Base-by-base conservation (phyloP, 306 rosid species). In the Citrullus colocynthis region DNA sequence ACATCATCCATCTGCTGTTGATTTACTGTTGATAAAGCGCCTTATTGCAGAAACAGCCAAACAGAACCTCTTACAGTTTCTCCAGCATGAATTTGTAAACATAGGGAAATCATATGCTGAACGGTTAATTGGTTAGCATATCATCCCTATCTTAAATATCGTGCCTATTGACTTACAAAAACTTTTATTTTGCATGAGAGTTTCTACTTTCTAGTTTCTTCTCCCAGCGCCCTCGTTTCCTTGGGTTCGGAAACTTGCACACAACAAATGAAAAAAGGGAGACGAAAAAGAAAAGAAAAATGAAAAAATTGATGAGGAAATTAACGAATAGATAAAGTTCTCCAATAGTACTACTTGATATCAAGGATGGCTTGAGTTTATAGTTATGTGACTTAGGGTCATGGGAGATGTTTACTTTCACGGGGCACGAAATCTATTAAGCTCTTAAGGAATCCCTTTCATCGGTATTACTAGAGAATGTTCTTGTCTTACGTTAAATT, bases 1-100 rank as follows among this genome's bases (percentile, higher is more conserved):
- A 90, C 95, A 92, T 80, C 97, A 94, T 80, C 98, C 98, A 18
- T 94, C 98, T 3, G 86, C 98, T 45, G 93, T 94, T 78, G 95
- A 94, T 89, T 87, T 94, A 80, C 82, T 94, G 81, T 85, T 94
- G 80, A 92, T 94, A 81, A 94, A 94, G 79, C 88, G 97, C 79
- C 97, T 94, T 57, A 90, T 90, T 69, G 62, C 93, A 18, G 98
- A 94, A 84, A 92, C 97, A 69, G 83, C 91, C 7, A 92, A 92
- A 85, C 96, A 87, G 84, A 92, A 84, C 83, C 92, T 94, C 80
- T 72, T 90, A 80, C 98, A 92, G 90, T 94, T 94, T 86, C 88
- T 94, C 86, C 98, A 94, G 89, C 96, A 87, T 84, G 98, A 91
- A 74, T 91, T 91, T 80, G 95, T 94, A 62, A 91, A 94, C 81